These are phyloP conservation scores for Ogataea allantospora DNA, from an alignment of 805 yeast species.

Conservation along the genomic window DNA sequence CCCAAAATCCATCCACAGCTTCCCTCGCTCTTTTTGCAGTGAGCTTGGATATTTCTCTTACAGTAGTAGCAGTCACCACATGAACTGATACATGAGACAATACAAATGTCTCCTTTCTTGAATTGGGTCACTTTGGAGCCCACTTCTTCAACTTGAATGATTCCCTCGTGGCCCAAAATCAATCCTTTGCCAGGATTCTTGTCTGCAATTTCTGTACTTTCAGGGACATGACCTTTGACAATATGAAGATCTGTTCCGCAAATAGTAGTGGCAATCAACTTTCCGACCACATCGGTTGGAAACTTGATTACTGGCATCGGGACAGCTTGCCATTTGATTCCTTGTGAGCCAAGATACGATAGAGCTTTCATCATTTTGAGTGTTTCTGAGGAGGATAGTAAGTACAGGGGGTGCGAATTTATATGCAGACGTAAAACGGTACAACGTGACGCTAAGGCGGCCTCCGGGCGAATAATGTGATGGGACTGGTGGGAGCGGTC, in stretches of 20 bases:
- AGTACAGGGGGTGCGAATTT: too few relatives aligned
- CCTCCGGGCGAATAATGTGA: too few relatives aligned
- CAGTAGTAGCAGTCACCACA: slow-evolving; percentile 61
- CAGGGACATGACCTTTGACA: slow-evolving; percentile 58
- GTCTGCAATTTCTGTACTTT: slow-evolving; percentile 39
- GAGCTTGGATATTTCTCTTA: slow-evolving; percentile 54
- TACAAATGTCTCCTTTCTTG: slow-evolving; percentile 55
- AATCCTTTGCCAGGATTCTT: slow-evolving; percentile 24
- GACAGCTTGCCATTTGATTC: slow-evolving; percentile 37
- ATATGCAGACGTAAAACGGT: too few relatives aligned
- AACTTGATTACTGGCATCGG: slow-evolving; percentile 43
- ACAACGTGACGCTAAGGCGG: too few relatives aligned
- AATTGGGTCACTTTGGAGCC: slow-evolving; percentile 50
- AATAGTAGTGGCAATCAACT: slow-evolving; percentile 56
- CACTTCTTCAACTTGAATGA: slow-evolving; percentile 49
- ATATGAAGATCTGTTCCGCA: slow-evolving; percentile 68
- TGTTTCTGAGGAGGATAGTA: too few relatives aligned
- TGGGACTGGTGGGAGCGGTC: too few relatives aligned
- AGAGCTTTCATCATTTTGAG: slow-evolving; percentile 44
- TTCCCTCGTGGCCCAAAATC: slow-evolving; percentile 62
- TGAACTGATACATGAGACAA: slow-evolving; percentile 65
- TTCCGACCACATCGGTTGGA: slow-evolving; percentile 56
- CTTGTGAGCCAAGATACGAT: slow-evolving; percentile 44
- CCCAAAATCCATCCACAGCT: slow-evolving; percentile 53
- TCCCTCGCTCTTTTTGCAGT: slow-evolving; percentile 44